Conservation (phyloP, 1,284 basidiomycete genomes). For the Trametes polyzona region DNA sequence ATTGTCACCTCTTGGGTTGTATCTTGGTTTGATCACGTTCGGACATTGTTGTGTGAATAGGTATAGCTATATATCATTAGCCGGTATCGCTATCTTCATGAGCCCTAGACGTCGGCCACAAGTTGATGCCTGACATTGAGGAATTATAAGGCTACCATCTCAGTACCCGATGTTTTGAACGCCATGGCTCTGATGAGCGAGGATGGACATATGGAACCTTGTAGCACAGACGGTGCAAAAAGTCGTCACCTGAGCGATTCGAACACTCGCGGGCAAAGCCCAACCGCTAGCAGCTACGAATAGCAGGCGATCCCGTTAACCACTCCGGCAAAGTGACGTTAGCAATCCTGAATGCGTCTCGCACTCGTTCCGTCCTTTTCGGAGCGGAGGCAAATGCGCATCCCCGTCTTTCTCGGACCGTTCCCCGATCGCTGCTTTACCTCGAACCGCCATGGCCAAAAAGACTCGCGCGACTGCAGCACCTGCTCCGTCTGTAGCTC, state of each 20-base stretch:
- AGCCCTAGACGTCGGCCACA: no score
- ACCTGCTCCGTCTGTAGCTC: background rate
- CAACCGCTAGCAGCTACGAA: slow-evolving; percentile 36
- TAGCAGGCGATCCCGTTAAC: slow-evolving; percentile 94
- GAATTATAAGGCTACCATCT: background rate
- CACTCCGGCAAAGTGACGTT: slow-evolving; percentile 87
- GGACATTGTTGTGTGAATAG: no score
- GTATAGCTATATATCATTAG: no score
- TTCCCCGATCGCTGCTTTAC: background rate
- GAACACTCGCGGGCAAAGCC: slow-evolving; percentile 81
- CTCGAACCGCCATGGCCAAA: slow-evolving; percentile 20
- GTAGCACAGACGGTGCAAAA: slow-evolving; percentile 38
- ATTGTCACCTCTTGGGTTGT: no score
- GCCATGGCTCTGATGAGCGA: no score
- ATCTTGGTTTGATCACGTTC: no score
- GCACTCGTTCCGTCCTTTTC: background rate
- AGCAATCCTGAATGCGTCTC: background rate
- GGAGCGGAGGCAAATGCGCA: background rate
- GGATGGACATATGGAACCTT: no score
- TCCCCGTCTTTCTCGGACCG: slow-evolving; percentile 9
- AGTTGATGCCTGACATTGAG: no score
- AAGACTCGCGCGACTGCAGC: slow-evolving; percentile 13
- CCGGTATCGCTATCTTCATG: no score
- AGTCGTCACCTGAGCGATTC: slow-evolving; percentile 85
- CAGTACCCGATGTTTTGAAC: no score